Evolutionary conservation across 352 stramenopile genomes (phyloP).

Genomic region (Pythium volutum): DNA sequence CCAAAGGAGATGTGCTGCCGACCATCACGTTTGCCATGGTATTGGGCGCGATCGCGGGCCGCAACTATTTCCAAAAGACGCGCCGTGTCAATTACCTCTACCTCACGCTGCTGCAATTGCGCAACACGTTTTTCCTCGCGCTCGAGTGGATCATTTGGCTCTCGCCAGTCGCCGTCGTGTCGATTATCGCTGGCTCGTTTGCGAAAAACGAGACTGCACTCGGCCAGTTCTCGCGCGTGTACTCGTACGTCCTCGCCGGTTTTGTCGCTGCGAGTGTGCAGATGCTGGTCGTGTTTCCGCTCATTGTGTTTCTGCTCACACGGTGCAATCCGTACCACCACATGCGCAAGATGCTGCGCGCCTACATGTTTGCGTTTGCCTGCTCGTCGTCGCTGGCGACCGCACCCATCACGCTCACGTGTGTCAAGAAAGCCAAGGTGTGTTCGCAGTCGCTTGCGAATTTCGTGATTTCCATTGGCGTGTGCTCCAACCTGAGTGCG

Average conservation of each 20-base stretch:
- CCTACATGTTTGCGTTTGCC: neutral
- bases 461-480: neutral
- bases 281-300: neutral
- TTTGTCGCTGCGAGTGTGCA: neutral
- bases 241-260: neutral
- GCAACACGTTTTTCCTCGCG: constrained; percentile 66
- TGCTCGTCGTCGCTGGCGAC: neutral
- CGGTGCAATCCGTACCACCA: neutral
- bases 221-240: neutral
- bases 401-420: neutral
- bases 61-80: constrained; percentile 57
- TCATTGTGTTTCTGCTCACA: neutral
- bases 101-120: constrained; percentile 53
- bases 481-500: neutral
- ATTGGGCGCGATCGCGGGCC: constrained; percentile 50
- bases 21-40: constrained; percentile 73
- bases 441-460: neutral
- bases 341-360: neutral
- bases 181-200: neutral
- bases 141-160: constrained; percentile 38
- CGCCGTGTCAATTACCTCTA: constrained; percentile 62
- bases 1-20: constrained; percentile 44
- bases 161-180: neutral
- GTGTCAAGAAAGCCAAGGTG: neutral
- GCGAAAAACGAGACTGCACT: neutral